These are phyloP conservation scores for Purpureocillium lavendulum DNA, from an alignment of 2,329 filamentous ascomycete species.

Conservation along the genomic window DNA sequence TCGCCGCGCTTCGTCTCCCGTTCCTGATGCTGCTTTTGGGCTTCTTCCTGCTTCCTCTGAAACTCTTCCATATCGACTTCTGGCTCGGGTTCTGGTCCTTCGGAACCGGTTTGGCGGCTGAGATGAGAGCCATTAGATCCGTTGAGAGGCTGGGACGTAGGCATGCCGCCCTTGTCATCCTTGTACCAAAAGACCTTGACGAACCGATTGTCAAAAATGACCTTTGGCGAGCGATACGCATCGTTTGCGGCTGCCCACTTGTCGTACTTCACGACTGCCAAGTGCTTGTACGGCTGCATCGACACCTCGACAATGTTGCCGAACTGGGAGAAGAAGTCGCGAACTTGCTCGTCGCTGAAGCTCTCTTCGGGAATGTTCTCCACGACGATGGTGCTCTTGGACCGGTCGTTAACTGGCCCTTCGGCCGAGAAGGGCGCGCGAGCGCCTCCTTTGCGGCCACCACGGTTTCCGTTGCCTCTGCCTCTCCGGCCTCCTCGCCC, in stretches of 20 bases:
- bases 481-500: conserved; percentile 28
- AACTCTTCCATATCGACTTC: conserved; percentile 65
- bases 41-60: conserved; percentile 59
- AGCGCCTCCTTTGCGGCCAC: conserved; percentile 24
- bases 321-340: conserved; percentile 64
- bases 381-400: conserved; percentile 62
- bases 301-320: conserved; percentile 56
- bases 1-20: conserved; percentile 54
- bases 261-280: conserved; percentile 64
- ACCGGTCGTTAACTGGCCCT: conserved; percentile 53
- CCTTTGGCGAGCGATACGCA: conserved; percentile 69
- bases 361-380: conserved; percentile 70
- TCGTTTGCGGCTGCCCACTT: conserved; percentile 57
- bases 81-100: conserved; percentile 27
- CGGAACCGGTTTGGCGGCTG: conserved; percentile 9
- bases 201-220: conserved; percentile 77
- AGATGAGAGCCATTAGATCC: conserved; percentile 16
- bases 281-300: conserved; percentile 56
- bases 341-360: conserved; percentile 56
- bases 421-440: conserved; percentile 56
- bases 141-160: conserved; percentile 15
- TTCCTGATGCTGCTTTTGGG: conserved; percentile 60
- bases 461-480: conserved; percentile 17
- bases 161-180: conserved; percentile 31
- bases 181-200: conserved; percentile 78